Percentiles rank a stretch among this genome's conserved stretches.
phyloP scores from a whole-genome alignment of 2,329 filamentous ascomycete genomes.

The Penicillium sp. region DNA sequence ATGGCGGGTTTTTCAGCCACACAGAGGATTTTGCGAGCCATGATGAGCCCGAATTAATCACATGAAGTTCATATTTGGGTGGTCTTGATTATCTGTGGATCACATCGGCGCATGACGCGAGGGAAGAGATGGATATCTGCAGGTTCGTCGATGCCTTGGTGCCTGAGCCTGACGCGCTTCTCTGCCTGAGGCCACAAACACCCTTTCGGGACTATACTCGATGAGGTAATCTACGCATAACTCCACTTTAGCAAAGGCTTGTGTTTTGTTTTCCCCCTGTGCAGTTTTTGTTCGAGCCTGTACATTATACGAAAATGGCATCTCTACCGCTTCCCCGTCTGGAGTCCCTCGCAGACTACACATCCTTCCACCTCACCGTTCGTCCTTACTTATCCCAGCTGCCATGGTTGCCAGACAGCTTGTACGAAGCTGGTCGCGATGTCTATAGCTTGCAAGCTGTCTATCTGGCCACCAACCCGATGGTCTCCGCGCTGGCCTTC shows the following conservation, averaged over 20 bases:
- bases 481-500: constrained; percentile 73
- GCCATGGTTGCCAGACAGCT: constrained; percentile 66
- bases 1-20: constrained; percentile 92
- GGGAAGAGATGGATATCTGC: constrained; percentile 8
- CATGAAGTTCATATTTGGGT: constrained; percentile 8
- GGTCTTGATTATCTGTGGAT: constrained; percentile 6
- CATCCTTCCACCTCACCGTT: constrained; percentile 73
- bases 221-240: constrained; percentile 25
- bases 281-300: background rate
- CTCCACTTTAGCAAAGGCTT: constrained; percentile 8
- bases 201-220: constrained; percentile 7
- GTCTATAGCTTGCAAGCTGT: constrained; percentile 66
- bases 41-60: constrained; percentile 22
- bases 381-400: constrained; percentile 73
- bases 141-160: constrained; percentile 1
- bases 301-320: constrained; percentile 52
- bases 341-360: constrained; percentile 70
- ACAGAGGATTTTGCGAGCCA: constrained; percentile 64
- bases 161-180: constrained; percentile 6
- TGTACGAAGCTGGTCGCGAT: constrained; percentile 62
- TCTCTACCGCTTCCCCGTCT: constrained; percentile 64
- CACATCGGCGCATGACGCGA: constrained; percentile 24
- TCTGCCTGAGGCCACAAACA: constrained; percentile 14
- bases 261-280: constrained; percentile 5
- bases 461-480: constrained; percentile 83